Evolutionary conservation across 75 land plant species (phyloP).

Genomic region (Isoetes taiwanensis): DNA sequence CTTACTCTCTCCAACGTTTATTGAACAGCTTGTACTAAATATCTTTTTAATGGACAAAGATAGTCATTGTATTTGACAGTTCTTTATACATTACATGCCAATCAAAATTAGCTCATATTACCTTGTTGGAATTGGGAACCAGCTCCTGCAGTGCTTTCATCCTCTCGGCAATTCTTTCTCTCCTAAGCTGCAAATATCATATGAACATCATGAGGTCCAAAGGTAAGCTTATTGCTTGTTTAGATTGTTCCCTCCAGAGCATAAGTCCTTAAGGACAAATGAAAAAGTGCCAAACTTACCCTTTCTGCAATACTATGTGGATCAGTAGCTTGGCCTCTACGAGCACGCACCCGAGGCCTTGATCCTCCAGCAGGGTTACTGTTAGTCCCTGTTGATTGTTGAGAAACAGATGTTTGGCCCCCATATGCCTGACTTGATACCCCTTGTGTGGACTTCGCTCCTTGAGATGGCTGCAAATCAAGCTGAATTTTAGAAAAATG

Average conservation of each 20-base stretch:
- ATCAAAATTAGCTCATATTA: too few species aligned
- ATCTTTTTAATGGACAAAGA: too few species aligned
- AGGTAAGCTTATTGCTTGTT: too few species aligned
- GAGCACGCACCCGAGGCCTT: conserved; percentile 48
- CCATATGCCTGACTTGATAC: background rate
- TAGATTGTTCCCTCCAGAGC: too few species aligned
- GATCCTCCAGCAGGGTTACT: conserved; percentile 11
- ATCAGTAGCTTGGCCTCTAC: conserved; percentile 68
- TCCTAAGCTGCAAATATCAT: conserved; percentile 41
- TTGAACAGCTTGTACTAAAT: too few species aligned
- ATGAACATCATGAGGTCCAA: background rate
- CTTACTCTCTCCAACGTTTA: too few species aligned
- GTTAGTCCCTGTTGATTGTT: conserved; percentile 6
- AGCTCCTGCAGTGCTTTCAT: conserved; percentile 80
- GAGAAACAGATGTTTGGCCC: conserved; percentile 9
- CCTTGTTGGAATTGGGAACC: conserved; percentile 84
- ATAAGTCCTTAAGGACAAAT: background rate
- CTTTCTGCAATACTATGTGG: conserved; percentile 68
- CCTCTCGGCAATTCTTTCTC: conserved; percentile 80
- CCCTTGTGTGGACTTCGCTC: conserved; percentile 8
- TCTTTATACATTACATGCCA: too few species aligned
- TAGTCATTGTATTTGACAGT: too few species aligned
- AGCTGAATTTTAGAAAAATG: background rate
- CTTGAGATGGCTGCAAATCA: background rate
- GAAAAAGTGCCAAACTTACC: conserved; percentile 31